Percentiles rank a stretch among this genome's conserved stretches.
Evolutionary conservation across 768 basidiomycete genomes (phyloP).

Genomic region (Amanita fuliginea): DNA sequence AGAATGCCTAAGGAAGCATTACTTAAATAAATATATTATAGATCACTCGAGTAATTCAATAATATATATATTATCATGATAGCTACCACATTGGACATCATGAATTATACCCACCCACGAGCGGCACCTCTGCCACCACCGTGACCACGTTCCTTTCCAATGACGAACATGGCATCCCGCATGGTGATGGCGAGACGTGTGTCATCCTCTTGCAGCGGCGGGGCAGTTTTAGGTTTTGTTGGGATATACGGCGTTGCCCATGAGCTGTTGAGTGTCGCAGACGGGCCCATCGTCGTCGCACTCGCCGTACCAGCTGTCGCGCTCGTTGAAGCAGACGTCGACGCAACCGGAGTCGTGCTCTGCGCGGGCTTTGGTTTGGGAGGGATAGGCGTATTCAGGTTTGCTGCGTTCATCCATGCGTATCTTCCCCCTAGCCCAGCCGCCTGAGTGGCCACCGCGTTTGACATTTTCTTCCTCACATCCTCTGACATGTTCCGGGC

Average conservation of each 20-base stretch:
- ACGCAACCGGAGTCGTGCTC: slow-evolving; percentile 19
- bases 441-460: slow-evolving; percentile 80
- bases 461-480: slow-evolving; percentile 84
- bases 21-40: too few relatives aligned
- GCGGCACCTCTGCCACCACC: slow-evolving; percentile 74
- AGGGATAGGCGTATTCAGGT: slow-evolving; percentile 23
- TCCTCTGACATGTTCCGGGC: slow-evolving; percentile 89
- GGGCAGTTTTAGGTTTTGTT: slow-evolving; percentile 30
- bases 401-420: slow-evolving; percentile 77
- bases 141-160: slow-evolving; percentile 76
- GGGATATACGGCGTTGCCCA: slow-evolving; percentile 61
- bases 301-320: slow-evolving; percentile 15
- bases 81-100: not conserved
- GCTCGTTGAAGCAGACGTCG: slow-evolving; percentile 18
- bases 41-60: too few relatives aligned
- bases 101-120: slow-evolving; percentile 51
- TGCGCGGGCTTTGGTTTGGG: slow-evolving; percentile 23
- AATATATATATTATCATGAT: not conserved
- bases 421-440: slow-evolving; percentile 80
- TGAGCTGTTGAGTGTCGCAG: slow-evolving; percentile 18
- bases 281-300: slow-evolving; percentile 10
- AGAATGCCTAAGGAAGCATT: not conserved
- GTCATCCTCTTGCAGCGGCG: slow-evolving; percentile 43
- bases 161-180: slow-evolving; percentile 77
- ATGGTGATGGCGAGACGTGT: slow-evolving; percentile 51